Evolutionary conservation across 116 monocot species (phyloP).

Genomic region (Dioscorea cayenensis): DNA sequence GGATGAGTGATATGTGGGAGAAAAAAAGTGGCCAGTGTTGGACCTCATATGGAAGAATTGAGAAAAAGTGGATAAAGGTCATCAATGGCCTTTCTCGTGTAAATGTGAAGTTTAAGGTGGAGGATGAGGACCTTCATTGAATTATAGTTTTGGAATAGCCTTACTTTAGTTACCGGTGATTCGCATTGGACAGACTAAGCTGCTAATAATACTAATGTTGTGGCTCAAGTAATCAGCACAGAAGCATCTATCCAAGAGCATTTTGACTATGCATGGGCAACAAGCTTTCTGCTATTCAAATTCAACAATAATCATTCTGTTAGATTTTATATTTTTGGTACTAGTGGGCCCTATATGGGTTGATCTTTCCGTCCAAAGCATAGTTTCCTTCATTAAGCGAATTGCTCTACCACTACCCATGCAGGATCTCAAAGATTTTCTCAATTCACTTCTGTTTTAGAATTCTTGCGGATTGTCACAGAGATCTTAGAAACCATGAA

Average conservation of each 20-base stretch:
- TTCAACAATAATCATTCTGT: constrained; percentile 80
- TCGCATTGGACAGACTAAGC: constrained; percentile 53
- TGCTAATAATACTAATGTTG: constrained; percentile 39
- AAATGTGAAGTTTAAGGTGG: too few relatives aligned
- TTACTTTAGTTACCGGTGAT: constrained; percentile 6
- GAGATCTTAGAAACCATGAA: not conserved
- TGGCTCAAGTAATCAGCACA: constrained; percentile 44
- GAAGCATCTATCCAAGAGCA: constrained; percentile 15
- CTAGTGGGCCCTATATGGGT: too few relatives aligned
- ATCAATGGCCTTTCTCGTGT: too few relatives aligned
- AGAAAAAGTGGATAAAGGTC: too few relatives aligned
- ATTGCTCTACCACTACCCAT: constrained; percentile 71
- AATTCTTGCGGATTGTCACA: constrained; percentile 28
- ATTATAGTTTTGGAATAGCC: too few relatives aligned
- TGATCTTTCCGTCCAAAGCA: constrained; percentile 50
- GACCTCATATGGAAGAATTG: too few relatives aligned
- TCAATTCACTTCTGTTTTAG: constrained; percentile 70
- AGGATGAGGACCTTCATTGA: too few relatives aligned
- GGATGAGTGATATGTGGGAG: too few relatives aligned
- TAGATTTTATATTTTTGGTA: too few relatives aligned
- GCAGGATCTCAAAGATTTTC: constrained; percentile 60
- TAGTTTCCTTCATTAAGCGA: constrained; percentile 72
- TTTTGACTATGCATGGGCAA: constrained; percentile 74
- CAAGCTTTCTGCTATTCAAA: constrained; percentile 73
- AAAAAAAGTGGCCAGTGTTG: too few relatives aligned